These are phyloP conservation scores for Suillus discolor DNA, from an alignment of 768 basidiomycete species.

Conservation along the genomic window DNA sequence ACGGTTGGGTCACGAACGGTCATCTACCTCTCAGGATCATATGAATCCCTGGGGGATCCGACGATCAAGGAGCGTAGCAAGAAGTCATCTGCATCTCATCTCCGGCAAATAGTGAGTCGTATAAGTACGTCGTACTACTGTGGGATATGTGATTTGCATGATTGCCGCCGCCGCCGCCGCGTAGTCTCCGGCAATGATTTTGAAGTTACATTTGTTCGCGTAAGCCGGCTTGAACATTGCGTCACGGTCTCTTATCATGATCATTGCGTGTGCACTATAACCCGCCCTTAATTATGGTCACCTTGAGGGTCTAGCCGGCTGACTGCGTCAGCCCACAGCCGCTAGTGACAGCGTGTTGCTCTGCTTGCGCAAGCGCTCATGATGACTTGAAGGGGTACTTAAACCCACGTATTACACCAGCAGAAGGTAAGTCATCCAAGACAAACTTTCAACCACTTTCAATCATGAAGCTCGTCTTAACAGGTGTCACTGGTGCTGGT, in stretches of 20 bases:
- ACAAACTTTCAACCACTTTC: neutral
- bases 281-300: neutral
- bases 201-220: neutral
- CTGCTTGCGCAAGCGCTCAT: neutral
- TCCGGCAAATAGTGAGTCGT: neutral
- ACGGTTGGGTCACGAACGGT: too few species aligned
- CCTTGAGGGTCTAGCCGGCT: neutral
- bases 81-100: neutral
- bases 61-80: too few species aligned
- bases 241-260: neutral
- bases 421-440: neutral
- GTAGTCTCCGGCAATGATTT: slow-evolving; percentile 1
- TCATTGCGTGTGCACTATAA: neutral
- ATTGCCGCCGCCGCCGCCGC: neutral
- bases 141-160: neutral
- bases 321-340: neutral
- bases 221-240: neutral
- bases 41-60: neutral
- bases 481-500: slow-evolving; percentile 39
- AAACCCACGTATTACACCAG: neutral
- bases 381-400: neutral
- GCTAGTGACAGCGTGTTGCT: neutral
- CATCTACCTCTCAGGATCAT: neutral
- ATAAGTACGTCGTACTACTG: neutral
- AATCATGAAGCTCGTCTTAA: slow-evolving; percentile 32